A percentile compares a stretch with the other conserved stretches of the same genome.
phyloP scores from a whole-genome alignment of 2,329 filamentous ascomycete species.

The Dactylonectria macrodidyma region DNA sequence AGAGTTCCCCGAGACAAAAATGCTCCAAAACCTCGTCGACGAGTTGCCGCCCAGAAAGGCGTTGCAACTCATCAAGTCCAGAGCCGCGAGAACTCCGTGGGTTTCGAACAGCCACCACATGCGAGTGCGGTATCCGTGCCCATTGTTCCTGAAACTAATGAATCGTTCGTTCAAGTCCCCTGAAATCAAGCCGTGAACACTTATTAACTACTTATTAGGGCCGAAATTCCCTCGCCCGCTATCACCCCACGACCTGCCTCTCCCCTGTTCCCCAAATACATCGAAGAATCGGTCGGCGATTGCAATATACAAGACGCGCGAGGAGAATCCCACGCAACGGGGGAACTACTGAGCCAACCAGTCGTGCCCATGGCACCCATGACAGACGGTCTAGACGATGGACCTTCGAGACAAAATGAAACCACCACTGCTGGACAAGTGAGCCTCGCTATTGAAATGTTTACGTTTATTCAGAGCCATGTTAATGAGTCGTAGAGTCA shows the following conservation, averaged over 20 bases:
- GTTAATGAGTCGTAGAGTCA: conserved; percentile 2
- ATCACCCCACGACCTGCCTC: background rate
- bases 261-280: too few species aligned
- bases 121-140: background rate
- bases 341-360: background rate
- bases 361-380: conserved; percentile 10
- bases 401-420: background rate
- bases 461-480: background rate
- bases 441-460: background rate
- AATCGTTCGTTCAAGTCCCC: background rate
- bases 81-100: background rate
- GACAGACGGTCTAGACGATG: background rate
- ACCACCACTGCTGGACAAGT: background rate
- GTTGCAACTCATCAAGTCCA: background rate
- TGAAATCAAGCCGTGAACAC: background rate
- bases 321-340: background rate
- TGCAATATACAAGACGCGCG: background rate
- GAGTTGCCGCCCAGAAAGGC: background rate
- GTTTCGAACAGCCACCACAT: background rate
- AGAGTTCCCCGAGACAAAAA: background rate
- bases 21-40: background rate
- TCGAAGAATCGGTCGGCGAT: background rate
- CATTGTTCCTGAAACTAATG: background rate
- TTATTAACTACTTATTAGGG: background rate
- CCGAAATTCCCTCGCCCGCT: background rate